Conservation (phyloP, 192 early-diverging fungal species). For the Coemansia sp. region DNA sequence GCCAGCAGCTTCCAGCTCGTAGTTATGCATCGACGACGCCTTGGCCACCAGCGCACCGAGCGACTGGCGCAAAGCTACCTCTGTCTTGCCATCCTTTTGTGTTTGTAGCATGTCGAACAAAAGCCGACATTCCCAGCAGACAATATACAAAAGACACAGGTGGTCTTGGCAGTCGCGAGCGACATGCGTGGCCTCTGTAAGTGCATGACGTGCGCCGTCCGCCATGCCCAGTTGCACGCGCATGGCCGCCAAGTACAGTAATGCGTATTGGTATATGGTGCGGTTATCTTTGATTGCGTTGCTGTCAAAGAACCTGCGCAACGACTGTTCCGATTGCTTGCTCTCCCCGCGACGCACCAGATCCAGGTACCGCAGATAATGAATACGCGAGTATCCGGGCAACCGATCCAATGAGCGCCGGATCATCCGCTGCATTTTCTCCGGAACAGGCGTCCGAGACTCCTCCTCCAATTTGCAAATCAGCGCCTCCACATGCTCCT, state of each 20-base stretch:
- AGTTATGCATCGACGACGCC: slow-evolving; percentile 16
- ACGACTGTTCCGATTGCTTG: slow-evolving; percentile 13
- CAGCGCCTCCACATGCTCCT: slow-evolving; percentile 30
- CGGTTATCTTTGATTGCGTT: slow-evolving; percentile 17
- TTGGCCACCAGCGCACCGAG: slow-evolving; percentile 24
- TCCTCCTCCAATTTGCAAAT: slow-evolving; percentile 30
- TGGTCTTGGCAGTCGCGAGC: slow-evolving; percentile 52
- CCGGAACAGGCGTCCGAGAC: slow-evolving; percentile 6
- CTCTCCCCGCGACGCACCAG: slow-evolving; percentile 35
- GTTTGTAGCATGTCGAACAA: slow-evolving; percentile 4
- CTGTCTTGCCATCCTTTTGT: not conserved
- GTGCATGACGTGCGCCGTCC: slow-evolving; percentile 20
- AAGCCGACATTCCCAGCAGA: slow-evolving; percentile 33
- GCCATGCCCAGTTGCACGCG: slow-evolving; percentile 35
- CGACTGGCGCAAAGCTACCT: not conserved
- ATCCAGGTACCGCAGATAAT: slow-evolving; percentile 32
- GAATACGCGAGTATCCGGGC: slow-evolving; percentile 25
- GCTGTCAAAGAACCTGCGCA: slow-evolving; percentile 49
- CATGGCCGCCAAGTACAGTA: slow-evolving; percentile 41
- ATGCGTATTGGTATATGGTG: slow-evolving; percentile 31
- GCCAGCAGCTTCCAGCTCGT: slow-evolving; percentile 20
- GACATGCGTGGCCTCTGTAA: slow-evolving; percentile 42
- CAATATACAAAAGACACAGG: slow-evolving; percentile 25
- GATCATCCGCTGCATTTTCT: slow-evolving; percentile 18
- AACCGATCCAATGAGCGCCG: not conserved